Evolutionary conservation across 2,329 filamentous ascomycete species (phyloP), one percentile per base, ranked within the genome.

Genomic region (Aureobasidium sp.): DNA sequence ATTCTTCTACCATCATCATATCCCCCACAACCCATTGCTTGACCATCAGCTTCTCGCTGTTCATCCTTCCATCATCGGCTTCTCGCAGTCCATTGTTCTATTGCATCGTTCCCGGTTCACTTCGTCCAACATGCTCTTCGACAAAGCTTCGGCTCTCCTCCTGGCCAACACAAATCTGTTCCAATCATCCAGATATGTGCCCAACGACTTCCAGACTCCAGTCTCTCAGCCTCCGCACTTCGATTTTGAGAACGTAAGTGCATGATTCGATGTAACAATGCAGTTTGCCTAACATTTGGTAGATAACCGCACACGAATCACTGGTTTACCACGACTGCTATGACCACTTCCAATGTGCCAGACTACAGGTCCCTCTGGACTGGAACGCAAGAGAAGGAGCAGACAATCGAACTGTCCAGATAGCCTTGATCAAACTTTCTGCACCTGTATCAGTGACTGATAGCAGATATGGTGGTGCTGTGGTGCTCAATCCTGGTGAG

Each of bases 341-440:
- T 61, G 72, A 73, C 61, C 74, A 71, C 5, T 77, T 78, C 62
- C 72, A 79, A 65, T 81, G 79, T 63, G 76, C 79, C n/a, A 73
- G 75, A 5, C 68, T 82, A 1, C 68, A 76, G 45, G 76, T 81
- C 0, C 79, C 79, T 0, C 75, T 81, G 67, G 77, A 74, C 65
- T 79, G 77, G 69, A 69, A 72, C 39, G 68, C 68, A 5, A 62
- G 66, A 3, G 68, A 74, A 45, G 64, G 67, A 24, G 58, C 39
- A 56, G 70, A 52, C 66, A 70, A 70, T 71, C 47, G 67, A 68
- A 68, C 65, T 22, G 72, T 79, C 12, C 71, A 72, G 5, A 63
- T 81, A 19, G 79, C 78, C 6, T 64, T 81, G 4, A 71, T 75
- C 29, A 77, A 75, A 49, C 68, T 79, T 6, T 75, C 79, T 0